phyloP scores from a whole-genome alignment of 2,329 filamentous ascomycete species.

The Cladosporium austrohemisphaericum region DNA sequence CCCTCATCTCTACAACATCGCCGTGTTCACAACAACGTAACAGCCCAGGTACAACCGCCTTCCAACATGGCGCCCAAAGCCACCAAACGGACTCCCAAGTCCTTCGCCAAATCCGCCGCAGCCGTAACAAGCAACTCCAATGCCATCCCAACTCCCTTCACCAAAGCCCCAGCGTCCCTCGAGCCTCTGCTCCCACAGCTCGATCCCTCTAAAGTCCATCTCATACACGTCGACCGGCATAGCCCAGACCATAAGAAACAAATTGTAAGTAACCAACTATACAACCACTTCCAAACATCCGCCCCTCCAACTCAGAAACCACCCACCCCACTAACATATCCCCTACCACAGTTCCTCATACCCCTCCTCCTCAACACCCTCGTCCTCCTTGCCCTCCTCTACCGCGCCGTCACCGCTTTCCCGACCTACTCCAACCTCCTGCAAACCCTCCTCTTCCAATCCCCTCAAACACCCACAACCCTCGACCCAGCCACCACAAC shows the following conservation, averaged over 20 bases:
- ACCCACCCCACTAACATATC: not conserved
- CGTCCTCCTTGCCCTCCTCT: slow-evolving; percentile 61
- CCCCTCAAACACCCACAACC: slow-evolving; percentile 56
- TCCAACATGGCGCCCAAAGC: not conserved
- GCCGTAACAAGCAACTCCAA: slow-evolving; percentile 13
- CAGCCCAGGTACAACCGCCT: no score
- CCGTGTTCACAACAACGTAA: no score
- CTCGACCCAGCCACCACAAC: slow-evolving; percentile 57
- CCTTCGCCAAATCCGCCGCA: slow-evolving; percentile 12
- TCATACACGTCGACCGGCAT: slow-evolving; percentile 75
- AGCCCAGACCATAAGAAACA: slow-evolving; percentile 70
- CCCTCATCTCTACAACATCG: no score
- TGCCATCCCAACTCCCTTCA: slow-evolving; percentile 56
- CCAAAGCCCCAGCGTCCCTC: slow-evolving; percentile 59
- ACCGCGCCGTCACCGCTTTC: slow-evolving; percentile 64
- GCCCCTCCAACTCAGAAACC: not conserved
- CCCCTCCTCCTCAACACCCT: slow-evolving; percentile 71
- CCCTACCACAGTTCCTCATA: slow-evolving; percentile 56
- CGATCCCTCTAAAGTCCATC: slow-evolving; percentile 68
- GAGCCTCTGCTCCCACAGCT: slow-evolving; percentile 64
- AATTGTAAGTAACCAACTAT: slow-evolving; percentile 41
- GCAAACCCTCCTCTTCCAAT: slow-evolving; percentile 60
- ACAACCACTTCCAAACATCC: not conserved
- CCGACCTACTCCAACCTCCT: slow-evolving; percentile 71
- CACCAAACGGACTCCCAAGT: slow-evolving; percentile 3